A percentile compares a stretch with the other conserved stretches of the same genome.
Evolutionary conservation across 257 asterid genomes (phyloP).

Genomic region (Fraxinus pennsylvanica): DNA sequence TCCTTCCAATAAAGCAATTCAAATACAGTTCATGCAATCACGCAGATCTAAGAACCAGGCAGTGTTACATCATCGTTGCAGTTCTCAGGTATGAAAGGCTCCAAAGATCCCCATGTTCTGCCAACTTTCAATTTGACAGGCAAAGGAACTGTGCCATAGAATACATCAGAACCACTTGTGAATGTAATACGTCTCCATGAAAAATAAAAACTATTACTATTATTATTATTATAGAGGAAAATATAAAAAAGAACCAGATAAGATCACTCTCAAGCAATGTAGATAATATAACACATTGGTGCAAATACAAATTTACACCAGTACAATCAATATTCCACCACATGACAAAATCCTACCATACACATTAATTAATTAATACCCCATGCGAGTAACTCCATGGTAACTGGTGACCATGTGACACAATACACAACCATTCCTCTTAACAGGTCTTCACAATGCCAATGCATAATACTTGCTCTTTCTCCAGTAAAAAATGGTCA

Average conservation of each 20-base stretch:
- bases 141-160: constrained; percentile 70
- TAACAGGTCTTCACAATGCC: not conserved
- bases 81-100: constrained; percentile 55
- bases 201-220: not conserved
- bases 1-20: too few species aligned
- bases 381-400: not conserved
- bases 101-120: constrained; percentile 91
- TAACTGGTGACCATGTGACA: not conserved
- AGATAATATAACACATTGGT: too few species aligned
- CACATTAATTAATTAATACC: not conserved
- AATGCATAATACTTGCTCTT: not conserved
- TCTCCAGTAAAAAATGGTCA: not conserved
- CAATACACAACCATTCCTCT: not conserved
- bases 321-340: not conserved
- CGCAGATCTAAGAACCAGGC: constrained; percentile 26
- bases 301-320: too few species aligned
- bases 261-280: not conserved
- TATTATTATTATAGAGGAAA: constrained; percentile 10
- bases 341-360: not conserved
- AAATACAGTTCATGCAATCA: not conserved
- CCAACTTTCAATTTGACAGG: constrained; percentile 87
- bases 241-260: not conserved
- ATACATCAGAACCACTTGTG: constrained; percentile 1
- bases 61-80: not conserved
- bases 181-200: not conserved